A percentile compares a stretch with the other conserved stretches of the same genome.
Evolutionary conservation across 1,284 basidiomycete species (phyloP).

Genomic region (Cutaneotrichosporon sp.): DNA sequence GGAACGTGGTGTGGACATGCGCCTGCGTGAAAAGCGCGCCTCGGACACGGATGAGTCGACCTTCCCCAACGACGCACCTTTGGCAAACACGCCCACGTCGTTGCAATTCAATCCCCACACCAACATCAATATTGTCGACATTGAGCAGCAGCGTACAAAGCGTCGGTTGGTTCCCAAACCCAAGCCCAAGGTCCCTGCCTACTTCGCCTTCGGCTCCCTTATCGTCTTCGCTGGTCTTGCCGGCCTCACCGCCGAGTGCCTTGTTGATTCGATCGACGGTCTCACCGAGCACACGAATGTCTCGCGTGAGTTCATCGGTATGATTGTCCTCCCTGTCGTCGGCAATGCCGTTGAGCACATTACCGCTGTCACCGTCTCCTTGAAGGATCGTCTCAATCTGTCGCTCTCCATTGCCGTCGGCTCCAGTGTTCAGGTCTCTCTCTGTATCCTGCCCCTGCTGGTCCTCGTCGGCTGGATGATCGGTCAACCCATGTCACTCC

Average conservation of each 20-base stretch:
- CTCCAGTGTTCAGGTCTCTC: conserved; percentile 84
- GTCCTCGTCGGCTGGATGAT: conserved; percentile 53
- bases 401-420: conserved; percentile 75
- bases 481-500: conserved; percentile 51
- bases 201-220: conserved; percentile 42
- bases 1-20: not conserved
- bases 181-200: conserved; percentile 52
- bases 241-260: conserved; percentile 74
- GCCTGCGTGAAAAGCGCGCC: conserved; percentile 1
- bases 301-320: conserved; percentile 68
- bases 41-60: not conserved
- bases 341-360: conserved; percentile 85
- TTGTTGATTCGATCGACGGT: conserved; percentile 74
- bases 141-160: conserved; percentile 8
- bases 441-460: conserved; percentile 73
- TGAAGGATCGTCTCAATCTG: conserved; percentile 59
- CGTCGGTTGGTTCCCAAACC: conserved; percentile 9
- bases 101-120: not conserved
- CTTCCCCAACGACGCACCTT: too few species aligned
- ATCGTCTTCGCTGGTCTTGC: conserved; percentile 41
- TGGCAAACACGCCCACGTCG: not conserved
- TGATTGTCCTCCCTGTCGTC: conserved; percentile 77
- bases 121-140: not conserved
- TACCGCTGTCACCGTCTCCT: conserved; percentile 79
- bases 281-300: conserved; percentile 51